Base-by-base conservation (phyloP, 352 stramenopile genomes). In the Pythium scleroteichum region DNA sequence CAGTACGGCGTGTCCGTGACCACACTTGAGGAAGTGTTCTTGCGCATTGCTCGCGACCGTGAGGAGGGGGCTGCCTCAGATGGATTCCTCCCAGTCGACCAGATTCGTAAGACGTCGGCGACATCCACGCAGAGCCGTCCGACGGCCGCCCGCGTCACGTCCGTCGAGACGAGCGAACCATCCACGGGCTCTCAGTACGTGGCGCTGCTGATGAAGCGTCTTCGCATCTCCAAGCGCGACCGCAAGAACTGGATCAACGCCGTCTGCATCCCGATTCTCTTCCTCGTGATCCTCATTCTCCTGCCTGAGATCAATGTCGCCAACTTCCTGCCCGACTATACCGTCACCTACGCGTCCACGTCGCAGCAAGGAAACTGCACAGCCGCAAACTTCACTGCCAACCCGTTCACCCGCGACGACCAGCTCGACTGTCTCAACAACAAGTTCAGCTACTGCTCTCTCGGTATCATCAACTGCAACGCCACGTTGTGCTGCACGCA, bases 21-120 rank as follows among this genome's bases (percentile, higher is more conserved):
- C n/a, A 99, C 97, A 0, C 75, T 99, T 6, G 98, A 99, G 67
- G 97, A 99, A 79, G 96, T 99, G 0, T 99, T 99, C 70, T 68
- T 99, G 53, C 72, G 73, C 13, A 90, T 90, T 55, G 78, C 80
- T 2, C 60, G 63, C 17, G 75, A 84, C 39, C 76, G 73, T 61
- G 97, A 99, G 76, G 46, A 52, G 23, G 46, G 45, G 8, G 23
- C 26, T 4, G 96, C 98, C 46, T 97, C 99, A 62, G 97, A 99
- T 78, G 96, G 99, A 0, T 99, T 99, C 70, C 68, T 99, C 45
- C 65, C 71, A 17, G 87, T 90, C 52, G 77, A 78, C 0, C 60
- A 66, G 22, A 72, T 80, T 38, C 74, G 42, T 10, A 61, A 82
- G 47, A 77, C 64, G 9, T 81, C 72, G 9, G 62, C 69, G 16